Evolutionary conservation across 768 basidiomycete species (phyloP).

Genomic region (Lyophyllum shimeji): DNA sequence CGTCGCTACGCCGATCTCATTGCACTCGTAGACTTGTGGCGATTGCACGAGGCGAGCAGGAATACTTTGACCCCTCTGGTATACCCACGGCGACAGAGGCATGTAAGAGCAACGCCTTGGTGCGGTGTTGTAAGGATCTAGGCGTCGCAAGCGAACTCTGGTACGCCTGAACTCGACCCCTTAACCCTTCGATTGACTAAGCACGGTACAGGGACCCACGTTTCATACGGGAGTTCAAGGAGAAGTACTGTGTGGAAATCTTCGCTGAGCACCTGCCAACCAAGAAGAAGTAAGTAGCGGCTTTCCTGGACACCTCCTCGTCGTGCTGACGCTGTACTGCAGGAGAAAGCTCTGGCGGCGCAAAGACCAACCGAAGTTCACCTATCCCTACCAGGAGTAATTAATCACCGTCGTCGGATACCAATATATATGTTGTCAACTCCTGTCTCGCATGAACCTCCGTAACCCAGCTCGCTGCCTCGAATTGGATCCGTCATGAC

Average conservation of each 20-base stretch:
- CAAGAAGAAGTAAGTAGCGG: constrained; percentile 80
- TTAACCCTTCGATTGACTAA: neutral
- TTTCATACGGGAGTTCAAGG: constrained; percentile 93
- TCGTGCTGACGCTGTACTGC: constrained; percentile 6
- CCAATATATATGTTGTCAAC: neutral
- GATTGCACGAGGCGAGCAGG: constrained; percentile 92
- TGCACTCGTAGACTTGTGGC: constrained; percentile 66
- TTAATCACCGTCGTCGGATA: neutral
- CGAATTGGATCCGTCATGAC: neutral
- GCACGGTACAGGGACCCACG: constrained; percentile 76
- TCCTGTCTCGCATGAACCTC: neutral
- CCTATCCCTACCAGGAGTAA: constrained; percentile 86
- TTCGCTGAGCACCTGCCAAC: constrained; percentile 81
- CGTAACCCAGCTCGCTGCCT: neutral
- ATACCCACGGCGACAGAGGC: constrained; percentile 94
- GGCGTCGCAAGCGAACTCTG: constrained; percentile 96
- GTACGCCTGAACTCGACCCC: constrained; percentile 38
- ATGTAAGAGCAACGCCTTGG: constrained; percentile 94
- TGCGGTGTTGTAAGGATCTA: constrained; percentile 97
- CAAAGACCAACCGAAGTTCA: constrained; percentile 81
- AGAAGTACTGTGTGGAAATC: constrained; percentile 78
- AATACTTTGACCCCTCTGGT: constrained; percentile 90
- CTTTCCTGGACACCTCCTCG: neutral
- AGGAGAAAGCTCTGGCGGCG: constrained; percentile 93
- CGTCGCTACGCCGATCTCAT: neutral